Evolutionary conservation across 192 early-diverging fungal genomes (phyloP).

Genomic region (Chytriomyces hyalinus): DNA sequence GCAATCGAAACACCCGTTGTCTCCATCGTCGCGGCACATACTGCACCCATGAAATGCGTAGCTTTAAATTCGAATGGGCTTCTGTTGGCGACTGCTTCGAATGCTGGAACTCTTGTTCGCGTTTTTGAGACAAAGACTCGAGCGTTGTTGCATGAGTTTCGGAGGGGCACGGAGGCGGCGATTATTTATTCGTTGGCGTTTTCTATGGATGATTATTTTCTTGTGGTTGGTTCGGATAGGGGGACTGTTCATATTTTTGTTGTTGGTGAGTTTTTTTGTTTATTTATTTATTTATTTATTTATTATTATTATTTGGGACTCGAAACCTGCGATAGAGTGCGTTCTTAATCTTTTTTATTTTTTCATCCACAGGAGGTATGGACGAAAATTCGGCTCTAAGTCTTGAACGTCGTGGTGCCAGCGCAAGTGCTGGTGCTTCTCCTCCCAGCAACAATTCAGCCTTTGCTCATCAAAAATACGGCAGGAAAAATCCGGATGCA

Average conservation of each 20-base stretch:
- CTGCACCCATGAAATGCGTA: constrained; percentile 74
- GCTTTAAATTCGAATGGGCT: constrained; percentile 77
- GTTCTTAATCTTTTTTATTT: no score
- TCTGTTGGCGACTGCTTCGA: constrained; percentile 83
- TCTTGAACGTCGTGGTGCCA: no score
- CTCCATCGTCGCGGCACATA: constrained; percentile 83
- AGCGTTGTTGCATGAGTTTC: constrained; percentile 79
- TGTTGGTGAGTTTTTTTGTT: constrained; percentile 52
- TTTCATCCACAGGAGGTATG: no score
- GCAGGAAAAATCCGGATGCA: no score
- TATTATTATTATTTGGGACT: no score
- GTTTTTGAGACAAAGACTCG: constrained; percentile 82
- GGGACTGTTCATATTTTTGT: constrained; percentile 94
- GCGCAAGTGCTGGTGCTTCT: no score
- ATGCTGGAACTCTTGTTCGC: constrained; percentile 90
- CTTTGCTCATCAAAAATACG: no score
- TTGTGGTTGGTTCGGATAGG: constrained; percentile 89
- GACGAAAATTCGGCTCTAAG: no score
- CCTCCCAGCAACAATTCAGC: no score
- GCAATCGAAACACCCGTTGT: constrained; percentile 57
- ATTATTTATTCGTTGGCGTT: constrained; percentile 89
- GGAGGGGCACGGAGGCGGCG: constrained; percentile 82
- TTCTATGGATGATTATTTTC: constrained; percentile 71
- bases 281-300: no score
- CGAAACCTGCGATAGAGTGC: no score